Evolutionary conservation across 805 yeast genomes (phyloP).

Genomic region (Yarrowia hollandica): DNA sequence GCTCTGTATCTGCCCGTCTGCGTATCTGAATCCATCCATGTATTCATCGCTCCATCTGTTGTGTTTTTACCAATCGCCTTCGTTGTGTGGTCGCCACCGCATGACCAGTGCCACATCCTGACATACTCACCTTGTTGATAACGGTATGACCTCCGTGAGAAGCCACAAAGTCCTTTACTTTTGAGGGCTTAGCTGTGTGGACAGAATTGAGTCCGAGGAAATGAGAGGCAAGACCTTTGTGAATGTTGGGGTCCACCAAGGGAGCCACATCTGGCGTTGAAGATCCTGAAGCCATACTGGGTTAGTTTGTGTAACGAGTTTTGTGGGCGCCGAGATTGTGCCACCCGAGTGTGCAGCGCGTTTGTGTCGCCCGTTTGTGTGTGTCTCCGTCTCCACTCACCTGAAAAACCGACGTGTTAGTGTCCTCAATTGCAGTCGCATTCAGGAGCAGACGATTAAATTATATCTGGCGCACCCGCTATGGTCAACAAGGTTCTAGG

Average conservation of each 20-base stretch:
- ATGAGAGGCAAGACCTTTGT: constrained; percentile 56
- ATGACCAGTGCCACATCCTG: no score
- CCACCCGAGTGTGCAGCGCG: no score
- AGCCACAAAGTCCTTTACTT: constrained; percentile 79
- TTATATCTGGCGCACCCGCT: constrained; percentile 24
- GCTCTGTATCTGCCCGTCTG: no score
- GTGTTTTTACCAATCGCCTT: no score
- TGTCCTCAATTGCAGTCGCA: constrained; percentile 27
- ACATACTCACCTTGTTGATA: constrained; percentile 55
- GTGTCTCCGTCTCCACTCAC: not conserved
- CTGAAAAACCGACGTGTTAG: constrained; percentile 21
- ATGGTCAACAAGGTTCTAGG: constrained; percentile 29
- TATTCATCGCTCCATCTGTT: no score
- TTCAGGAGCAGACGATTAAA: constrained; percentile 27
- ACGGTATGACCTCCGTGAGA: constrained; percentile 94
- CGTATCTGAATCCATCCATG: no score
- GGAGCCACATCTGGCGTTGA: constrained; percentile 29
- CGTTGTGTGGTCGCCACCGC: not conserved
- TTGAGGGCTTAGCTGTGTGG: constrained; percentile 66
- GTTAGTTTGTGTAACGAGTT: not conserved
- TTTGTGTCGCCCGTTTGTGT: no score
- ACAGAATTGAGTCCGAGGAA: constrained; percentile 82
- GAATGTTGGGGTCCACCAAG: constrained; percentile 29
- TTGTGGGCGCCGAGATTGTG: no score
- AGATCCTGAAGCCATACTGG: constrained; percentile 28